These are phyloP conservation scores for Suillus tomentosus DNA, from an alignment of 768 basidiomycete species.

Conservation along the genomic window DNA sequence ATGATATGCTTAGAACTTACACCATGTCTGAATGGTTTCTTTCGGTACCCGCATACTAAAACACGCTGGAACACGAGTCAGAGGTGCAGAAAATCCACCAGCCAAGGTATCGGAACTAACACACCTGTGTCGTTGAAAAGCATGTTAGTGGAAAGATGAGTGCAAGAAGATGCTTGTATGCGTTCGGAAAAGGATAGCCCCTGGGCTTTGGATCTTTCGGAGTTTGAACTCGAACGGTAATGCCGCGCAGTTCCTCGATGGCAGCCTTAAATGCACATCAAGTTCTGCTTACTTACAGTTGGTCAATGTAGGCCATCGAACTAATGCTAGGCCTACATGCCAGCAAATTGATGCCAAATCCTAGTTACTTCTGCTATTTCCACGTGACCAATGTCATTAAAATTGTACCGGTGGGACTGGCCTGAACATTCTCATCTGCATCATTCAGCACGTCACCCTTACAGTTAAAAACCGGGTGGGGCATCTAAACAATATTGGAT, in stretches of 20 bases:
- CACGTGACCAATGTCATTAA: too few relatives aligned
- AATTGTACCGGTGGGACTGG: neutral
- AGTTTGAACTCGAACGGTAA: neutral
- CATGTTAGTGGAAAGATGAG: neutral
- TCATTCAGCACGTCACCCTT: neutral
- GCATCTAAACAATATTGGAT: neutral
- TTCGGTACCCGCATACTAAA: conserved; percentile 31
- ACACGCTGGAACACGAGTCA: conserved; percentile 22
- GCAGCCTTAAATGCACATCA: too few relatives aligned
- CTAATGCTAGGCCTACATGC: neutral
- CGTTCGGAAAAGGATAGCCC: neutral
- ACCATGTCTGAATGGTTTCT: conserved; percentile 24
- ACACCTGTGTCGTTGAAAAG: conserved; percentile 4
- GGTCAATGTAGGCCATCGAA: neutral
- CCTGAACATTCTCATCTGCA: neutral
- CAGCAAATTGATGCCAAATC: neutral
- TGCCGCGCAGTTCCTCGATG: too few relatives aligned
- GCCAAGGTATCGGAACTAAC: neutral
- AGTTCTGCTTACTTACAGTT: too few relatives aligned
- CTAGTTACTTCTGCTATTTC: neutral
- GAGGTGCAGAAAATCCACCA: neutral
- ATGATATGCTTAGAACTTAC: conserved; percentile 16
- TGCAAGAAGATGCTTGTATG: neutral
- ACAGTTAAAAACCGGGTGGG: neutral
- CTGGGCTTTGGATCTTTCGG: neutral